Percentiles rank a stretch among this genome's conserved stretches.
phyloP scores from a whole-genome alignment of 2,329 filamentous ascomycete genomes.

The Paramyrothecium sp. region DNA sequence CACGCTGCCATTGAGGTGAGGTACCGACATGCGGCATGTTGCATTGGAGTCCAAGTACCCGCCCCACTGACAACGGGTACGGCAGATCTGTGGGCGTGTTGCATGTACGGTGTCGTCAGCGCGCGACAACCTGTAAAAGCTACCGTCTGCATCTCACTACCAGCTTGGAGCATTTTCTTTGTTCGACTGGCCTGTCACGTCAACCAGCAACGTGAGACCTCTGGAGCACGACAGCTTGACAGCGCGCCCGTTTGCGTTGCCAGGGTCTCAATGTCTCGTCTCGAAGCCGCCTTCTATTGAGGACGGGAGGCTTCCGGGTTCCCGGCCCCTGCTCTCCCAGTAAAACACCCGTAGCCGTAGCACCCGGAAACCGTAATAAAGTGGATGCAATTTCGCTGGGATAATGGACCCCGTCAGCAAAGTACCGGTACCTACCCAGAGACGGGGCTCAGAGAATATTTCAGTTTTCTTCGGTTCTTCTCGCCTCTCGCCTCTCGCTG shows the following conservation, averaged over 20 bases:
- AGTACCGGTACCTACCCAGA: slow-evolving; percentile 15
- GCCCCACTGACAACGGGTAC: slow-evolving; percentile 18
- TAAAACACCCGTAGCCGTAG: background rate
- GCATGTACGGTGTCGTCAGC: background rate
- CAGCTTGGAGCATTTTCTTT: background rate
- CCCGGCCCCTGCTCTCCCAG: background rate
- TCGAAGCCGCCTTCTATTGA: background rate
- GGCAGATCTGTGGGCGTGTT: background rate
- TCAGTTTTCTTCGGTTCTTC: background rate
- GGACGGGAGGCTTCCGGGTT: background rate
- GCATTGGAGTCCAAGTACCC: slow-evolving; percentile 25
- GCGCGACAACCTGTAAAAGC: background rate
- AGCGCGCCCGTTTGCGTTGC: background rate
- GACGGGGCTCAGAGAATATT: background rate
- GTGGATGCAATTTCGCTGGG: slow-evolving; percentile 12
- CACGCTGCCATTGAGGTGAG: background rate
- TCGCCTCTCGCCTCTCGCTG: background rate
- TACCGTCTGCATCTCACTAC: background rate
- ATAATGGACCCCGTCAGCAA: slow-evolving; percentile 1
- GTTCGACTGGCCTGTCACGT: too few species aligned
- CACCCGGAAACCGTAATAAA: background rate
- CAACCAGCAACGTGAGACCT: too few species aligned
- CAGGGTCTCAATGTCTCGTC: background rate
- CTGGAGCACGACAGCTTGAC: too few species aligned
- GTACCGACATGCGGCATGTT: slow-evolving; percentile 22